Conservation (phyloP, 2,329 filamentous ascomycete species). For the Seiridium cupressi region DNA sequence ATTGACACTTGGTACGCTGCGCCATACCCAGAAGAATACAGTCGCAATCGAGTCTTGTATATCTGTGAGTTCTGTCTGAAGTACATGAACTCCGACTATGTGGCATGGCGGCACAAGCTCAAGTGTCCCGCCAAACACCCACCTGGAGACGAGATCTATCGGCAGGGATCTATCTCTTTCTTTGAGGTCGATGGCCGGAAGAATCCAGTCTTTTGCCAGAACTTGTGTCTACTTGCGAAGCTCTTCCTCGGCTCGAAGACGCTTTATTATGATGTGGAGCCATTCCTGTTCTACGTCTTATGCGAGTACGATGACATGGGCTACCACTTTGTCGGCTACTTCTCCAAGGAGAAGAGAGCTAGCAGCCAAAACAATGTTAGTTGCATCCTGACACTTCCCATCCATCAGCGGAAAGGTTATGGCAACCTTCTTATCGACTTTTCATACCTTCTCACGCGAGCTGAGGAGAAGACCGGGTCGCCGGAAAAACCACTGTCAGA, state of each 20-base stretch:
- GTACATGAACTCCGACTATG: constrained; percentile 99
- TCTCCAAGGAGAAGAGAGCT: constrained; percentile 95
- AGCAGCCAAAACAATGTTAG: constrained; percentile 97
- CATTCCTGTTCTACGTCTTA: constrained; percentile 95
- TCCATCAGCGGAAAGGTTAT: constrained; percentile 96
- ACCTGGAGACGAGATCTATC: constrained; percentile 96
- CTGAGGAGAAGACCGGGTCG: constrained; percentile 90
- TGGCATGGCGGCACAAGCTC: constrained; percentile 95
- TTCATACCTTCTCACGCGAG: constrained; percentile 90
- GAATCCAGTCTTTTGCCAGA: constrained; percentile 98
- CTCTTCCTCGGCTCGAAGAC: constrained; percentile 98
- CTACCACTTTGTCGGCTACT: constrained; percentile 98
- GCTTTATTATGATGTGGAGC: constrained; percentile 95
- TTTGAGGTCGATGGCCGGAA: constrained; percentile 98
- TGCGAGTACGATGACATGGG: constrained; percentile 89
- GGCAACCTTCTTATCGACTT: constrained; percentile 97
- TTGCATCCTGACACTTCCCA: constrained; percentile 92
- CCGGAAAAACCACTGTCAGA: constrained; percentile 97
- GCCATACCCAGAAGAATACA: constrained; percentile 97
- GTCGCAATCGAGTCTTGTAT: constrained; percentile 91
- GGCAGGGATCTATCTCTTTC: constrained; percentile 85
- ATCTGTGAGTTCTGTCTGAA: constrained; percentile 99
- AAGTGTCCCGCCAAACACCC: constrained; percentile 97
- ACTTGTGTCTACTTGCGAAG: constrained; percentile 92
- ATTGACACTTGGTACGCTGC: constrained; percentile 99